Evolutionary conservation across 78 protist species (phyloP).

Genomic region (Cavenderia fasciculata): DNA sequence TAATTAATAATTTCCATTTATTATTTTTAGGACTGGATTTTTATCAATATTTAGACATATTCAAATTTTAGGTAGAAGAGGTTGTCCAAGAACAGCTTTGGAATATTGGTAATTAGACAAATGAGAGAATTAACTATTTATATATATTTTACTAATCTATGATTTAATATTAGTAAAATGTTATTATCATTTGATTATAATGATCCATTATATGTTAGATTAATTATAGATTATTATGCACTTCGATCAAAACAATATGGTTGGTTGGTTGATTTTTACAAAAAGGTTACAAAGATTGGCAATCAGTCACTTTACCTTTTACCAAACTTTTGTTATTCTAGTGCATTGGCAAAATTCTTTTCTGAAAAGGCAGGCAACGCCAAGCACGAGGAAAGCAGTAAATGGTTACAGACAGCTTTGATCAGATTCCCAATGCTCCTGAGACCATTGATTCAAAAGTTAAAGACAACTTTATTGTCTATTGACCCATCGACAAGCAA

Average conservation of each 20-base stretch:
- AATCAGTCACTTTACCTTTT: slow-evolving; percentile 25
- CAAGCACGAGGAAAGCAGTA: not conserved
- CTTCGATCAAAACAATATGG: slow-evolving; percentile 58
- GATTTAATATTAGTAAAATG: slow-evolving; percentile 30
- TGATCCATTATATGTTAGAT: slow-evolving; percentile 74
- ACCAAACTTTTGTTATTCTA: slow-evolving; percentile 68
- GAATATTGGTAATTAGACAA: slow-evolving; percentile 65
- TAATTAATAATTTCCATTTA: no score
- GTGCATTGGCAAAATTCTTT: slow-evolving; percentile 29
- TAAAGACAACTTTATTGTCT: not conserved
- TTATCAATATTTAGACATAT: slow-evolving; percentile 68
- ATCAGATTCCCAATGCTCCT: slow-evolving; percentile 70
- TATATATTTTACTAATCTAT: no score
- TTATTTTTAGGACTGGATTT: slow-evolving; percentile 43
- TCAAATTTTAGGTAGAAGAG: slow-evolving; percentile 78
- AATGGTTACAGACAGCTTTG: slow-evolving; percentile 36
- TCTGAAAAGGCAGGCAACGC: not conserved
- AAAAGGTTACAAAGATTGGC: slow-evolving; percentile 1
- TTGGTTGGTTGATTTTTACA: slow-evolving; percentile 17
- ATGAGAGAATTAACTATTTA: no score
- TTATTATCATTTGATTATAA: slow-evolving; percentile 35
- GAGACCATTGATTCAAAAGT: slow-evolving; percentile 42
- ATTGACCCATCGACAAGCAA: not conserved
- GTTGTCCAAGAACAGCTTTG: slow-evolving; percentile 67
- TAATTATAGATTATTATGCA: slow-evolving; percentile 77